Base-by-base conservation (phyloP, 2,329 filamentous ascomycete species). In the Pyrenophora seminiperda region DNA sequence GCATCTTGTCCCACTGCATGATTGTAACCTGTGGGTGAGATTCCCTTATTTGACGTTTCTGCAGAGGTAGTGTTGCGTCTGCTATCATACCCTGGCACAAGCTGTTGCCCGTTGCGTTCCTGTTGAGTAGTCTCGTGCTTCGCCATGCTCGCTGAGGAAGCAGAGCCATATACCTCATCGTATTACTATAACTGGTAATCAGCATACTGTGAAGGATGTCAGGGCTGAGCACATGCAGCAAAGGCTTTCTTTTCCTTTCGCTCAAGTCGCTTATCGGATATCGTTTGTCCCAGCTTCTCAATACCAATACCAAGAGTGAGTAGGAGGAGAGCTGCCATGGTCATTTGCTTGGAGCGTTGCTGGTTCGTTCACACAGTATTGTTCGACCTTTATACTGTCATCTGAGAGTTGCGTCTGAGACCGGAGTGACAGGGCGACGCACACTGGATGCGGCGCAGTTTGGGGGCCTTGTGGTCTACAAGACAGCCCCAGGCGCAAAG, bases 191-290 rank as follows among this genome's bases (percentile, higher is more conserved):
- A 31, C n/a, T 7, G 36, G 4, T 38, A 18, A n/a, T 51, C n/a
- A 51, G 32, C 30, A 34, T 10, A 2, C 5, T 14, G n/a, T 7
- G n/a, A 20, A 20, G 0, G 1, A 6, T 17, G 4, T 34, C 10
- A 18, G n/a, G 5, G 14, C 13, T 15, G 3, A 7, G 4, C 17
- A 33, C 38, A 18, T 58, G 61, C 62, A 34, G 59, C 38, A 29
- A 56, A 53, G 19, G 57, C 53, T 36, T 65, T 65, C 42, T 61
- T 62, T 20, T 63, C 62, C 22, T 65, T 65, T 7, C 54, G 39
- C 27, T 61, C 62, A 9, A 62, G 50, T 42, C 57, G 53, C 30
- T 62, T 65, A 1, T 63, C 61, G 3, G 58, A 61, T 14, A 65
- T 59, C 38, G 58, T 63, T 17, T 54, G 55, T 47, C 41, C 54